Evolutionary conservation across 805 yeast species (phyloP), one percentile per base, ranked within the genome.

Genomic region (Metschnikowia similis): DNA sequence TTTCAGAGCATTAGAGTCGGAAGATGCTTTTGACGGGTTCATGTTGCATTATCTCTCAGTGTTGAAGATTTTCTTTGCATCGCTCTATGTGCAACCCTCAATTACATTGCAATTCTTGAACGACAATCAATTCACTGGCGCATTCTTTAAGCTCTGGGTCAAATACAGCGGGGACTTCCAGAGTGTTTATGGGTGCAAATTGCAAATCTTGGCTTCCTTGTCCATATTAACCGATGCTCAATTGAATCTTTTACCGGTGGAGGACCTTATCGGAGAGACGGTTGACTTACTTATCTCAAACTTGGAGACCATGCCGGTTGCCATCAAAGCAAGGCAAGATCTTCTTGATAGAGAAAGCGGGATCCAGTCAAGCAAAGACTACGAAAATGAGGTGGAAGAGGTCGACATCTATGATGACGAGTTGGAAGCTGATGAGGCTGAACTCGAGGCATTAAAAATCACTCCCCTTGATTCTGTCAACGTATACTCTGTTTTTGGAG

Each of bases 391-490:
- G 39, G 69, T 57, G 2, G 74, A 64, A 13, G 69, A 68, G n/a
- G 66, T 62, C 27, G 66, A 50, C 44, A 54, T 40, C 36, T 56
- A 54, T 48, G 59, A 57, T 14, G 61, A 57, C 4, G 56, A 58
- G 42, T 64, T 63, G 45, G 85, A 81, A 56, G 82, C 81, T 8
- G 83, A 82, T 45, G 94, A 86, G 44, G 94, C 87, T 8, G 75
- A 87, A 41, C 83, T 84, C 41, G 97, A 91, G 61, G 96, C 96
- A 8, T 73, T 87, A 62, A 80, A 87, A 27, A 85, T 84, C 56
- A 85, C 92, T 1, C 84, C 95, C 3, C 75, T 94, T 43, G 97
- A 92, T 62, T 71, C 75, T 38, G 69, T 90, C 45, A 87, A 92
- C 62, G 84, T 87, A 3, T 89, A 83, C 66, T 74, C 75, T 13